Evolutionary conservation across 768 basidiomycete genomes (phyloP), one percentile per base, ranked within the genome.

Genomic region (Infundibulicybe gibba): DNA sequence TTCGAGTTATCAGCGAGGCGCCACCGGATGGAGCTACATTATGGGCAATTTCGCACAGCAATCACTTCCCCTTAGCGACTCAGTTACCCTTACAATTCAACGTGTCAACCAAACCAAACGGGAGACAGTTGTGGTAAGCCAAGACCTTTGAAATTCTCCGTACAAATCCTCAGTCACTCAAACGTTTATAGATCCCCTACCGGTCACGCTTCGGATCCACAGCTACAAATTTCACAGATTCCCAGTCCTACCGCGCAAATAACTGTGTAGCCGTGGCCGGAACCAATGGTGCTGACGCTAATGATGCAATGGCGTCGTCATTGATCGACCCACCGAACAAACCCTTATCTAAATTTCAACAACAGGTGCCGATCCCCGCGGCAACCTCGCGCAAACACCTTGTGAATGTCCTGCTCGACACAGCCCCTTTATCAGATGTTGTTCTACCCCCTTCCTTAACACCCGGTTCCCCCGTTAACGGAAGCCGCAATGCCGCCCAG

Each of bases 31-130:
- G 72, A 59, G 62, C 15, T 75, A 75, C 43, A 54, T 63, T 46
- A 64, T 79, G 69, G 76, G 75, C 19, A 76, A 80, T 48, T 83
- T 83, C 55, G 81, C 79, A 0, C 72, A 75, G 46, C 70, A 75
- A 47, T 65, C 71, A 12, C 76, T 79, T 17, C 81, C 82, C 14
- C 61, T 80, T 10, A 57, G 56, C 25, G 80, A 83, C 53, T 63
- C 60, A 1, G 79, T 74, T 17, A 65, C 66, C 6, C 62, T 83
- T 42, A 75, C 70, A 1, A 63, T 83, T 30, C 68, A 71, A 49
- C 71, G 71, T 12, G 57, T 67, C 37, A 69, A 71, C 44, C 65
- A 60, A 40, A 68, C 54, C 15, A 31, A 40, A 8, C 64, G 62
- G 15, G 74, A 77, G 32, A 77, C 68, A 3, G 60, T 82, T 51